A percentile compares a stretch with the other conserved stretches of the same genome.
phyloP scores from a whole-genome alignment of 2,329 filamentous ascomycete genomes.

The Aspergillus sergii region DNA sequence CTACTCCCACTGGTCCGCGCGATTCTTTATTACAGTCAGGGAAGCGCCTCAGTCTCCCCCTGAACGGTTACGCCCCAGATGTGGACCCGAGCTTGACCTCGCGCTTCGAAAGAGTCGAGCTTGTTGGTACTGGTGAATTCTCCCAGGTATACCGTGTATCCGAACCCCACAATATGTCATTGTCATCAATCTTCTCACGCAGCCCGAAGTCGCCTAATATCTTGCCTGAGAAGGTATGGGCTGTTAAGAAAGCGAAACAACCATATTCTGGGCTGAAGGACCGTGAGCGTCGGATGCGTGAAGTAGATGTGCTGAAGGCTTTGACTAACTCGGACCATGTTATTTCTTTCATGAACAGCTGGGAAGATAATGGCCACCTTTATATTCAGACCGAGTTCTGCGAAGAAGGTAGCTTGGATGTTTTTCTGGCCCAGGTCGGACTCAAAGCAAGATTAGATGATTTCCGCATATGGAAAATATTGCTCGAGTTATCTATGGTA shows the following conservation, averaged over 20 bases:
- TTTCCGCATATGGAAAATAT: constrained; percentile 97
- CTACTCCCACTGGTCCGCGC: constrained; percentile 75
- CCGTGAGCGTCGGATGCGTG: constrained; percentile 78
- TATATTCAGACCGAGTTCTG: constrained; percentile 99
- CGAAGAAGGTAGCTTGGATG: constrained; percentile 86
- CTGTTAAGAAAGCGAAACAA: constrained; percentile 89
- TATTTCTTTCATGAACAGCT: constrained; percentile 79
- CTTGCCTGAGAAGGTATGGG: constrained; percentile 68
- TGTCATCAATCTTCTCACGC: constrained; percentile 46
- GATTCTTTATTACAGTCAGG: constrained; percentile 61
- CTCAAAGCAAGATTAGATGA: constrained; percentile 87
- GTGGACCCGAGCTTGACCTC: constrained; percentile 73
- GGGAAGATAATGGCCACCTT: constrained; percentile 82
- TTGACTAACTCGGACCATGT: constrained; percentile 82
- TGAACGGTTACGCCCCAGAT: constrained; percentile 70
- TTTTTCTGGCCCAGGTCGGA: constrained; percentile 81
- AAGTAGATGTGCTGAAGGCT: constrained; percentile 78
- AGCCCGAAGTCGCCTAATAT: constrained; percentile 57
- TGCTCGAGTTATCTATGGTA: constrained; percentile 83
- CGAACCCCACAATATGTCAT: constrained; percentile 38
- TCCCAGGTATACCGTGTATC: constrained; percentile 87
- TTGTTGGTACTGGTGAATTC: constrained; percentile 86
- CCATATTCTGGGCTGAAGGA: constrained; percentile 77
- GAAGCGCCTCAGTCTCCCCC: constrained; percentile 66
- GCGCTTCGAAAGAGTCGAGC: constrained; percentile 78